These are phyloP conservation scores for Zymoseptoria pseudotritici DNA, from an alignment of 2,329 filamentous ascomycete species.

Conservation along the genomic window DNA sequence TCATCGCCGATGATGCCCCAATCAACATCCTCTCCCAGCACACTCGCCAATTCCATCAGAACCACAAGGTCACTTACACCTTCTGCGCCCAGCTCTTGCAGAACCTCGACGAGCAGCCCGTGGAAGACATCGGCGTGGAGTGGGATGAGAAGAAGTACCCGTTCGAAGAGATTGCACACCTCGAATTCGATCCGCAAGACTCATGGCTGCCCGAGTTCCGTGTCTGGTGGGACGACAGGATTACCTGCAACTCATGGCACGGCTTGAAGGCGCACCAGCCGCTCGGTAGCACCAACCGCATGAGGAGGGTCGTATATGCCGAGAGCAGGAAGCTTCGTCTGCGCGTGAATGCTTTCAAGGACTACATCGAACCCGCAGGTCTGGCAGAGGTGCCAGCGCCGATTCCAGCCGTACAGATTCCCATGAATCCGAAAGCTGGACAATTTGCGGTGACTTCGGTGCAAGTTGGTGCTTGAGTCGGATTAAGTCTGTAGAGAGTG, in stretches of 20 bases:
- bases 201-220: slow-evolving; percentile 35
- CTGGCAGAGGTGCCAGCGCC: slow-evolving; percentile 33
- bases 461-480: background rate
- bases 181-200: slow-evolving; percentile 37
- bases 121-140: slow-evolving; percentile 29
- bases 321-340: slow-evolving; percentile 35
- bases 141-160: slow-evolving; percentile 30
- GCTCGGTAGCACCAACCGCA: slow-evolving; percentile 34
- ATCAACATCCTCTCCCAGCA: slow-evolving; percentile 29
- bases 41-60: slow-evolving; percentile 26
- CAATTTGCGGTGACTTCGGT: slow-evolving; percentile 19
- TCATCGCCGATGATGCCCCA: slow-evolving; percentile 23
- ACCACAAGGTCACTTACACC: slow-evolving; percentile 29
- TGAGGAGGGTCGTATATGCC: slow-evolving; percentile 36
- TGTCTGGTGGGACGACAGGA: slow-evolving; percentile 35
- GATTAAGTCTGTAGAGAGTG: background rate
- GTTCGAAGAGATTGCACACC: slow-evolving; percentile 27
- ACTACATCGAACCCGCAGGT: slow-evolving; percentile 33
- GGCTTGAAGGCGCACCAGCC: slow-evolving; percentile 34
- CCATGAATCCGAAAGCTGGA: slow-evolving; percentile 15
- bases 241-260: slow-evolving; percentile 36
- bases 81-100: slow-evolving; percentile 30
- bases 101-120: slow-evolving; percentile 29
- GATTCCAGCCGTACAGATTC: slow-evolving; percentile 23
- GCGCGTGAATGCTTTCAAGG: slow-evolving; percentile 34